Evolutionary conservation across 257 asterid genomes (phyloP).

Genomic region (Nicotiana benthamiana): DNA sequence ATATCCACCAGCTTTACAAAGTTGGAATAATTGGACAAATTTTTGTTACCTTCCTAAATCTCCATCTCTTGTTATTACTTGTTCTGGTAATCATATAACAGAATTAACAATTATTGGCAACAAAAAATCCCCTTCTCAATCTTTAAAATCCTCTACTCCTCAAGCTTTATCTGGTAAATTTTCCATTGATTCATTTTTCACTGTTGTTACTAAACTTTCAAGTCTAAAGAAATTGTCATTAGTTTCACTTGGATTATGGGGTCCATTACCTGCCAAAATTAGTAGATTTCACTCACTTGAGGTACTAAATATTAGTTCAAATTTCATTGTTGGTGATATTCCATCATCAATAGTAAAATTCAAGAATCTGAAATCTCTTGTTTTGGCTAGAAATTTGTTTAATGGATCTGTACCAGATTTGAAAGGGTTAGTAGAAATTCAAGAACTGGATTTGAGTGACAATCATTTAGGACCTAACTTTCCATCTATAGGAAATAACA

Average conservation of each 20-base stretch:
- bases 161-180: conserved; percentile 49
- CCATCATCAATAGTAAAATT: conserved; percentile 52
- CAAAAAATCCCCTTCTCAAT: conserved; percentile 39
- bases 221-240: conserved; percentile 49
- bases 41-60: conserved; percentile 59
- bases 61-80: conserved; percentile 47
- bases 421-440: conserved; percentile 30
- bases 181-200: conserved; percentile 76
- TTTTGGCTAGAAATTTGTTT: conserved; percentile 52
- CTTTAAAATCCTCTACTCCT: conserved; percentile 23
- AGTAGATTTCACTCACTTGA: conserved; percentile 60
- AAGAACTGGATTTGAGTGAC: conserved; percentile 67
- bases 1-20: conserved; percentile 54
- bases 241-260: conserved; percentile 80
- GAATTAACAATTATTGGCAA: conserved; percentile 75
- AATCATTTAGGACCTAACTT: conserved; percentile 60
- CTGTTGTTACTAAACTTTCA: conserved; percentile 72
- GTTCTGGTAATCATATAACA: conserved; percentile 60
- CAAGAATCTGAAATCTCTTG: conserved; percentile 45
- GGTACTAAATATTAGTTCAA: conserved; percentile 58
- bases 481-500: conserved; percentile 47
- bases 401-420: conserved; percentile 79
- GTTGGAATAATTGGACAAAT: conserved; percentile 82
- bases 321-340: conserved; percentile 52
- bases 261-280: conserved; percentile 62